Conservation (phyloP, 148 eudicot genomes). For the Mesembryanthemum crystallinum region DNA sequence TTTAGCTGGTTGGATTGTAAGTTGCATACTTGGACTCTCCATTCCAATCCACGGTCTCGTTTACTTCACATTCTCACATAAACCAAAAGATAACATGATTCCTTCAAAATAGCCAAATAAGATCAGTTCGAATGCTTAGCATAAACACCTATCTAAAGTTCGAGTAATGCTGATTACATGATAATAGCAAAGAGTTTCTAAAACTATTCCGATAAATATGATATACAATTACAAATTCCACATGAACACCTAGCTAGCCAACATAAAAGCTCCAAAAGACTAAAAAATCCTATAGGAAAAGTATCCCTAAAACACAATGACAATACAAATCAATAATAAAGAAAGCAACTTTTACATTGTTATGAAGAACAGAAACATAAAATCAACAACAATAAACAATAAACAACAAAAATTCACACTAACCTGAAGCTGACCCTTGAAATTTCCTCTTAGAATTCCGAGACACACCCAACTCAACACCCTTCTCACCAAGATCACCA, state of each 20-base stretch:
- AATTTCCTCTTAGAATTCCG: slow-evolving; percentile 31
- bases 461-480: slow-evolving; percentile 18
- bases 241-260: too few species aligned
- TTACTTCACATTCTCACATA: neutral
- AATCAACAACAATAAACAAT: neutral
- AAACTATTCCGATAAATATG: too few species aligned
- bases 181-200: neutral
- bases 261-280: neutral
- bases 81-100: neutral
- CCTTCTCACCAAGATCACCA: slow-evolving; percentile 18
- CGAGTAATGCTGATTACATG: neutral
- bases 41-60: too few species aligned
- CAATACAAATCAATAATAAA: neutral
- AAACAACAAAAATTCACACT: neutral
- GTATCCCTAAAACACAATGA: neutral
- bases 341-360: neutral
- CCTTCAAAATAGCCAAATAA: neutral
- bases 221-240: neutral
- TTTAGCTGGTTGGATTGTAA: too few species aligned
- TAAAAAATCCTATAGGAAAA: neutral
- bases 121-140: neutral
- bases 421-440: slow-evolving; percentile 32
- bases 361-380: neutral
- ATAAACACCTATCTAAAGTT: neutral
- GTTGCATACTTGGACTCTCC: too few species aligned